A percentile compares a stretch with the other conserved stretches of the same genome.
Conservation (phyloP, 345 rosid species). For the Mangifera indica region DNA sequence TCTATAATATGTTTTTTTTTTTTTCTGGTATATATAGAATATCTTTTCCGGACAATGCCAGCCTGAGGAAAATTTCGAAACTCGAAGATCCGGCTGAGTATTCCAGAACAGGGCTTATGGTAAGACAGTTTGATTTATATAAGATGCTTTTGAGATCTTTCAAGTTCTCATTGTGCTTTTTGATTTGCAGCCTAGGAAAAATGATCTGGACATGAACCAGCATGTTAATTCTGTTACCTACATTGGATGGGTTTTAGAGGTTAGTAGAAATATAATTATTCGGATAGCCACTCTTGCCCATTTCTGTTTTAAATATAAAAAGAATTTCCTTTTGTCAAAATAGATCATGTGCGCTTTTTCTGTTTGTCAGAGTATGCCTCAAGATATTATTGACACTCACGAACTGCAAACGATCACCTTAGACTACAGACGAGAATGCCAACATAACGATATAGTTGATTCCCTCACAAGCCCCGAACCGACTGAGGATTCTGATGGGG, state of each 20-base stretch:
- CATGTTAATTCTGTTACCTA: conserved; percentile 89
- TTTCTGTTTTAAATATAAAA: background rate
- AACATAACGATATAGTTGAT: conserved; percentile 77
- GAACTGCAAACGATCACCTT: conserved; percentile 82
- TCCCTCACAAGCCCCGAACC: conserved; percentile 64
- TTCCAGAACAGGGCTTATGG: conserved; percentile 74
- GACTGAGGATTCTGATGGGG: conserved; percentile 26
- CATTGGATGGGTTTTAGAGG: conserved; percentile 96
- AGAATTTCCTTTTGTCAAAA: background rate
- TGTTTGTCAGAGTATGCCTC: conserved; percentile 83
- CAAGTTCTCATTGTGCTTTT: conserved; percentile 1
- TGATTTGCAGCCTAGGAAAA: conserved; percentile 69
- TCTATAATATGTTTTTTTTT: background rate
- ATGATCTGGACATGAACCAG: conserved; percentile 97
- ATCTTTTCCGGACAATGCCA: conserved; percentile 76
- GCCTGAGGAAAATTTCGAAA: conserved; percentile 72
- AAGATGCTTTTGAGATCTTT: background rate
- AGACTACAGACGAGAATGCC: conserved; percentile 91
- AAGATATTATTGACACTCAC: conserved; percentile 74
- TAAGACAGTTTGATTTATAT: conserved; percentile 26
- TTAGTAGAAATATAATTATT: conserved; percentile 26
- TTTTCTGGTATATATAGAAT: conserved; percentile 39
- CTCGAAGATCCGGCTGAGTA: conserved; percentile 71
- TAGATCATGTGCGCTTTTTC: background rate
- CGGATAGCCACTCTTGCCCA: background rate